Evolutionary conservation across 345 rosid genomes (phyloP).

Genomic region (Heritiera fomes): DNA sequence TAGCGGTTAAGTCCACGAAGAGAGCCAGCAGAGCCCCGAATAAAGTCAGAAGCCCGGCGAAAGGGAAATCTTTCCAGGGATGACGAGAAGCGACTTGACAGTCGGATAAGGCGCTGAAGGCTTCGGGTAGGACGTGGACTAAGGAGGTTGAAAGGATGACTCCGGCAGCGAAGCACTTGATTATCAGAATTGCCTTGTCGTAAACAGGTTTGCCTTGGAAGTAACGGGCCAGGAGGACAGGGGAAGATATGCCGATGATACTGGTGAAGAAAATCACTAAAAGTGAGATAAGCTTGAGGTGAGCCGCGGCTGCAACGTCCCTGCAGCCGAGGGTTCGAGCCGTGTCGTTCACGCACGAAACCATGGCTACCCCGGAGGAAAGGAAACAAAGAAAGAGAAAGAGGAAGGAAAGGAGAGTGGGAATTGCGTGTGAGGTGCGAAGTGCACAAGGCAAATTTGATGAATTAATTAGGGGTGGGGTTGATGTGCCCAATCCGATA

Average conservation of each 20-base stretch:
- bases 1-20: constrained; percentile 81
- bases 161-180: constrained; percentile 97
- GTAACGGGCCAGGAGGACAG: constrained; percentile 66
- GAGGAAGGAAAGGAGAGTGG: not conserved
- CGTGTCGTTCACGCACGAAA: constrained; percentile 52
- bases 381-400: not conserved
- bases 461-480: not conserved
- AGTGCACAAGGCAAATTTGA: not conserved
- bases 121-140: constrained; percentile 93
- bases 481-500: not conserved
- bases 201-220: constrained; percentile 81
- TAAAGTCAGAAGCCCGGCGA: constrained; percentile 75
- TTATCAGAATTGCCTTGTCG: constrained; percentile 61
- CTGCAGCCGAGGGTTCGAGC: constrained; percentile 61
- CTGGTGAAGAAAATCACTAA: constrained; percentile 70
- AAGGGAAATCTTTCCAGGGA: constrained; percentile 92
- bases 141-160: constrained; percentile 92
- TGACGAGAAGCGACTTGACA: constrained; percentile 73
- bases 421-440: not conserved
- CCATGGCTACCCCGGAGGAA: constrained; percentile 31
- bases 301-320: constrained; percentile 58
- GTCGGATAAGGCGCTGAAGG: constrained; percentile 67
- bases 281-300: constrained; percentile 67
- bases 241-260: constrained; percentile 65
- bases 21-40: constrained; percentile 68